Evolutionary conservation across 2,329 filamentous ascomycete genomes (phyloP), one percentile per base, ranked within the genome.

Genomic region (Fusarium sp.): DNA sequence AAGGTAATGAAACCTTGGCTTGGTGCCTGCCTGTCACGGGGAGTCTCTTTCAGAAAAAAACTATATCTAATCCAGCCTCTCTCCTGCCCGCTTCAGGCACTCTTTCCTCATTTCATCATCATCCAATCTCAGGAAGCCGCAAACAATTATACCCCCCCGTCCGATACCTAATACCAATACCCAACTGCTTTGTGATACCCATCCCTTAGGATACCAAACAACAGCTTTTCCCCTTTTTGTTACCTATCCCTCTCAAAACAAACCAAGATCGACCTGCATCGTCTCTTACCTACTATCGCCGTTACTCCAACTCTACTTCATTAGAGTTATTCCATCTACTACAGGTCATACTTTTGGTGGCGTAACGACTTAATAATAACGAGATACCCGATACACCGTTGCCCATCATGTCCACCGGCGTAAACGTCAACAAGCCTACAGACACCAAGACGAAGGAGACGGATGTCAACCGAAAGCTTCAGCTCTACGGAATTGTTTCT

Each of bases 401-500:
- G 64, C 60, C 62, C 73, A 74, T 46, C 73, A 82, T 81, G 80
- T 71, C 81, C 52, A 73, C 74, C 73, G 81, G 79, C 69, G 74
- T 73, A 71, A 80, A 80, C 69, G 91, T 95, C 76, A 95, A 96
- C 81, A 88, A 86, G 74, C 93, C 93, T 33, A 91, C 88, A 67
- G 87, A 96, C 80, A 76, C 86, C 65, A 90, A 92, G 83, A 81
- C 88, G 79, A 95, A 95, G 87, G 93, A 97, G 84, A 87, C 87
- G 72, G 91, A 97, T 79, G 91, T 98, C 82, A 96, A 96, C 82
- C 89, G 90, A 79, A 99, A 99, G 85, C 90, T 99, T 52, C 95
- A 98, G 82, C 82, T 98, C 38, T 99, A 97, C 77, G 96, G 95
- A 76, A 98, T 98, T 80, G 88, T 91, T 81, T 82, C 79, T 85